Evolutionary conservation across 148 eudicot genomes (phyloP).

Genomic region (Cornus suecica): DNA sequence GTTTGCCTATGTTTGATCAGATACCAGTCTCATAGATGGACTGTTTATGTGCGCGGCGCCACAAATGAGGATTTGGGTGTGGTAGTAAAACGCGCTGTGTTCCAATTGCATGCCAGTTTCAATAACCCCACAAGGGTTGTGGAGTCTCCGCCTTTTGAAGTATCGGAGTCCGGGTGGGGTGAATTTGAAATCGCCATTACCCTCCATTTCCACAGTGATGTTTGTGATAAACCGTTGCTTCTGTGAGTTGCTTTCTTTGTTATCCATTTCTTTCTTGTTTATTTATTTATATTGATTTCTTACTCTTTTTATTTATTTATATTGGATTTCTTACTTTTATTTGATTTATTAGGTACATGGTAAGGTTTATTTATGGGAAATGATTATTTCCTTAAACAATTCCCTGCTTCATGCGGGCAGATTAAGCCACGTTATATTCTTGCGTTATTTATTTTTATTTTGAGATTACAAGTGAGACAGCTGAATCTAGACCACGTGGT

Average conservation of each 20-base stretch:
- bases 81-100: constrained; percentile 75
- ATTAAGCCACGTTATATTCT: too few relatives aligned
- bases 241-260: constrained; percentile 50
- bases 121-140: constrained; percentile 74
- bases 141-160: constrained; percentile 79
- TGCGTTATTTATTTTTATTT: too few relatives aligned
- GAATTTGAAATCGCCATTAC: constrained; percentile 94
- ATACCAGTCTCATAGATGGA: constrained; percentile 75
- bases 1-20: constrained; percentile 22
- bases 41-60: constrained; percentile 61
- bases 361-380: too few relatives aligned
- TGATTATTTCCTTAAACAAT: too few relatives aligned
- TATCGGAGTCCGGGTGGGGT: constrained; percentile 93
- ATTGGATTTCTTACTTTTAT: background rate
- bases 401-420: too few relatives aligned
- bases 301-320: background rate
- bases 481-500: too few relatives aligned
- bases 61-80: constrained; percentile 64
- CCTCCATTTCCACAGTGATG: constrained; percentile 76
- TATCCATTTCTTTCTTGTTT: too few relatives aligned
- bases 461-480: too few relatives aligned
- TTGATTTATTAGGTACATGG: background rate
- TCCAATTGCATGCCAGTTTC: constrained; percentile 91
- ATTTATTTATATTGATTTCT: too few relatives aligned
- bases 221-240: constrained; percentile 72